These are phyloP conservation scores for Gonapodya sp. DNA, from an alignment of 192 early-diverging fungal genomes.

Conservation along the genomic window DNA sequence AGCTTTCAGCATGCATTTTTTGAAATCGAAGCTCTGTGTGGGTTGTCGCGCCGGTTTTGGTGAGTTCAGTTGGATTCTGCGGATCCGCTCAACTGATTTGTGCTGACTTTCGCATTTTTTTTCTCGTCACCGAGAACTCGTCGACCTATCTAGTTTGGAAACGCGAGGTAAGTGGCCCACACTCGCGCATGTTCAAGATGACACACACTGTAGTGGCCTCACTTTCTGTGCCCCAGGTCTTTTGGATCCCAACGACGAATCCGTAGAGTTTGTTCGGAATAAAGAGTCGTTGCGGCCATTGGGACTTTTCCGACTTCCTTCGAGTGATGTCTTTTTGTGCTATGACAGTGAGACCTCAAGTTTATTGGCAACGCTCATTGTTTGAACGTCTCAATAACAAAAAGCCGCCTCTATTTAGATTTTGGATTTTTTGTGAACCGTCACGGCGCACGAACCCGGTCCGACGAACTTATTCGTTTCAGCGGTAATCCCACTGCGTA, in stretches of 20 bases:
- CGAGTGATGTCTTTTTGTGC: conserved; percentile 77
- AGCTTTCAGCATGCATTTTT: conserved; percentile 73
- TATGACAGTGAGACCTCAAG: conserved; percentile 64
- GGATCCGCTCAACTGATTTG: neutral
- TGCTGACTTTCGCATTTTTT: neutral
- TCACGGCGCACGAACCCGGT: conserved; percentile 61
- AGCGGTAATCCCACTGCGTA: conserved; percentile 77
- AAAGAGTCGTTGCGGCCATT: conserved; percentile 70
- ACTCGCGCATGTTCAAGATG: neutral
- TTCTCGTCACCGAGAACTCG: conserved; percentile 46
- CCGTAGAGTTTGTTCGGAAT: conserved; percentile 68
- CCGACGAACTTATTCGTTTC: conserved; percentile 79
- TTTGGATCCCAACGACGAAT: conserved; percentile 71
- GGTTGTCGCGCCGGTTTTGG: conserved; percentile 81
- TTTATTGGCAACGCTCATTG: neutral
- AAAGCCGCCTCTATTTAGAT: conserved; percentile 34
- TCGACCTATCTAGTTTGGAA: conserved; percentile 71
- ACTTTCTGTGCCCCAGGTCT: conserved; percentile 25
- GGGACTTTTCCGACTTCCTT: conserved; percentile 66
- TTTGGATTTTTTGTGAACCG: conserved; percentile 89
- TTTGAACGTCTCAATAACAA: conserved; percentile 4
- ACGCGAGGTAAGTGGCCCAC: conserved; percentile 47
- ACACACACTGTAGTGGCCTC: conserved; percentile 5
- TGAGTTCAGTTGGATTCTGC: neutral
- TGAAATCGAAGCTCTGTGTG: conserved; percentile 77